Conservation (phyloP, 257 asterid genomes). For the Euphrasia confusa region DNA sequence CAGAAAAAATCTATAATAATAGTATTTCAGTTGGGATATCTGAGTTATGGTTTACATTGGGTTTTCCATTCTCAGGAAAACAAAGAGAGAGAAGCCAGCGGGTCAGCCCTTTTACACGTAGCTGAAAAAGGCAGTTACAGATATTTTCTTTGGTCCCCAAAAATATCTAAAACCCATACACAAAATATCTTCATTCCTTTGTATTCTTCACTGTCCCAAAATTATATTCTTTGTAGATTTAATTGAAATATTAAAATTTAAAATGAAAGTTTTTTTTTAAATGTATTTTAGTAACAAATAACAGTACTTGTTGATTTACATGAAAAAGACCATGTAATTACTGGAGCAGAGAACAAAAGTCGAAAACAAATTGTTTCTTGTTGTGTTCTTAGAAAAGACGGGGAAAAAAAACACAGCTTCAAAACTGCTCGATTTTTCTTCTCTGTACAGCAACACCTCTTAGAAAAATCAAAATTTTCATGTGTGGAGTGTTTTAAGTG, state of each 20-base stretch:
- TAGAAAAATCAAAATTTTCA: conserved; percentile 21
- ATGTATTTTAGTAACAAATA: too few species aligned
- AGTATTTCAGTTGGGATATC: not conserved
- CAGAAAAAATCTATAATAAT: too few species aligned
- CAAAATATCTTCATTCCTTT: not conserved
- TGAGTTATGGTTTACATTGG: not conserved
- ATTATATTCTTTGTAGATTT: too few species aligned
- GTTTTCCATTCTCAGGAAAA: not conserved
- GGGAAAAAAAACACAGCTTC: conserved; percentile 23
- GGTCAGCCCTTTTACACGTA: conserved; percentile 41
- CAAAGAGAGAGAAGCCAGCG: conserved; percentile 29
- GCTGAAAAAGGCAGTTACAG: not conserved
- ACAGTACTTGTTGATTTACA: too few species aligned
- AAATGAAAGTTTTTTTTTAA: too few species aligned
- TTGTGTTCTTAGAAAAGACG: not conserved
- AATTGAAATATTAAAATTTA: too few species aligned
- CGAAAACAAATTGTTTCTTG: not conserved
- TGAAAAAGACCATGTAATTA: not conserved
- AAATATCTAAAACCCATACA: not conserved
- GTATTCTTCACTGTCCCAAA: not conserved
- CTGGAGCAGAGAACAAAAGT: not conserved
- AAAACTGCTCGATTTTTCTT: conserved; percentile 29
- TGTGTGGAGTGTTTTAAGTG: conserved; percentile 18
- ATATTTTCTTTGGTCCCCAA: not conserved
- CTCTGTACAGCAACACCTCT: conserved; percentile 27